phyloP scores from a whole-genome alignment of 805 yeast species.

The Cyberlindnera japonica region DNA sequence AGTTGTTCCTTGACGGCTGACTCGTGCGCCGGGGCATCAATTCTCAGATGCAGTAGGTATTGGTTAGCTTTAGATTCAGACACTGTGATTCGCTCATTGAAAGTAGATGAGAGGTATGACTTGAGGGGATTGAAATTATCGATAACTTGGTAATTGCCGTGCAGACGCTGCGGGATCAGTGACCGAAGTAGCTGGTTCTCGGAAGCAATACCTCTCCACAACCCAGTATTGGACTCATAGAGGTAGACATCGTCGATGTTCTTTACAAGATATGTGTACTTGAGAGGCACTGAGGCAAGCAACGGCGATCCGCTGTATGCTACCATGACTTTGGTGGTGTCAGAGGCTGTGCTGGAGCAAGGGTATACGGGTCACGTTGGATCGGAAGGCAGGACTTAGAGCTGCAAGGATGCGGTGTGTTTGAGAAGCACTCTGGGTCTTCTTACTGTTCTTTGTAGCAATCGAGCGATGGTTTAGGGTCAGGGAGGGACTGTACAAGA shows the following conservation, averaged over 20 bases:
- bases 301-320: not conserved
- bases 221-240: conserved; percentile 22
- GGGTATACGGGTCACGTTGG: too few relatives aligned
- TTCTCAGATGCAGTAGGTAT: conserved; percentile 8
- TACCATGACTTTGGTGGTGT: not conserved
- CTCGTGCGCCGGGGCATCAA: conserved; percentile 22
- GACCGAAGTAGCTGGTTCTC: conserved; percentile 11
- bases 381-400: too few relatives aligned
- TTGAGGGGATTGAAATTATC: conserved; percentile 18
- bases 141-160: conserved; percentile 15
- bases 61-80: conserved; percentile 15
- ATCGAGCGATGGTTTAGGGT: too few relatives aligned
- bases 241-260: conserved; percentile 8
- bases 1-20: conserved; percentile 33
- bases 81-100: conserved; percentile 3
- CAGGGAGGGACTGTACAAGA: too few relatives aligned
- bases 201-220: conserved; percentile 18
- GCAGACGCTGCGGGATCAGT: conserved; percentile 3
- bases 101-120: not conserved
- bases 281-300: conserved; percentile 19
- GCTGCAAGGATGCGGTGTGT: too few relatives aligned
- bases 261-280: conserved; percentile 21
- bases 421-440: too few relatives aligned
- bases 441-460: too few relatives aligned
- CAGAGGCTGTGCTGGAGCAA: too few relatives aligned